Evolutionary conservation across 1,284 basidiomycete genomes (phyloP).

Genomic region (Trametes polyzona): DNA sequence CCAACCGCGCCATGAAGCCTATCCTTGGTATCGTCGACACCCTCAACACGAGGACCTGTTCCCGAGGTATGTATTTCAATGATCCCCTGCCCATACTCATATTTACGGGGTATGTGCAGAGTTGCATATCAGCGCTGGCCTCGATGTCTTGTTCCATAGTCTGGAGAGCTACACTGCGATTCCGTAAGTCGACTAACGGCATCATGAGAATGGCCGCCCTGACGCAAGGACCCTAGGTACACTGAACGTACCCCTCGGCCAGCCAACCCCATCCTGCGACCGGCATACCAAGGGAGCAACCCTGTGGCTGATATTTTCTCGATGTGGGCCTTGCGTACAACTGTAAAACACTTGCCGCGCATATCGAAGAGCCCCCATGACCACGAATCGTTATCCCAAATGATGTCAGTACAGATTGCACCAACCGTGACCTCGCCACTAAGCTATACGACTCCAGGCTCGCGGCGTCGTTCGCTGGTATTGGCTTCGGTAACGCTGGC

Average conservation of each 20-base stretch:
- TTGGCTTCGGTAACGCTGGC: conserved; percentile 95
- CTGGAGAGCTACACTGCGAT: conserved; percentile 93
- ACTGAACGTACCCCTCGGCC: conserved; percentile 90
- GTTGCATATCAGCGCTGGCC: conserved; percentile 89
- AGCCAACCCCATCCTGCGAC: conserved; percentile 86
- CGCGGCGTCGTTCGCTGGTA: conserved; percentile 91
- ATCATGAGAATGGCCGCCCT: background rate
- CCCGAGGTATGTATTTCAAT: conserved; percentile 29
- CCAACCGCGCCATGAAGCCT: conserved; percentile 90
- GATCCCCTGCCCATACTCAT: background rate
- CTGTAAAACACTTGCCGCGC: conserved; percentile 89
- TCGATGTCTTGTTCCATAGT: conserved; percentile 95
- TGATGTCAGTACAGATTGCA: conserved; percentile 74
- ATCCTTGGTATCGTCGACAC: conserved; percentile 85
- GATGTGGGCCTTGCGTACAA: conserved; percentile 91
- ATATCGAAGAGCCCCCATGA: conserved; percentile 83
- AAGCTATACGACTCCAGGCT: conserved; percentile 49
- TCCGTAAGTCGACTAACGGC: conserved; percentile 54
- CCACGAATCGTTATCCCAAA: conserved; percentile 85
- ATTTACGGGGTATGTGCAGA: conserved; percentile 44
- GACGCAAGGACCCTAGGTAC: conserved; percentile 53
- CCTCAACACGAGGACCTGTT: conserved; percentile 68
- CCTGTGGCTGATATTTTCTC: conserved; percentile 97
- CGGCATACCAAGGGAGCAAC: conserved; percentile 96
- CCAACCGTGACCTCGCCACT: too few species aligned